A percentile compares a stretch with the other conserved stretches of the same genome.
Conservation (phyloP, 805 yeast species). For the Candida ascalaphidarum region DNA sequence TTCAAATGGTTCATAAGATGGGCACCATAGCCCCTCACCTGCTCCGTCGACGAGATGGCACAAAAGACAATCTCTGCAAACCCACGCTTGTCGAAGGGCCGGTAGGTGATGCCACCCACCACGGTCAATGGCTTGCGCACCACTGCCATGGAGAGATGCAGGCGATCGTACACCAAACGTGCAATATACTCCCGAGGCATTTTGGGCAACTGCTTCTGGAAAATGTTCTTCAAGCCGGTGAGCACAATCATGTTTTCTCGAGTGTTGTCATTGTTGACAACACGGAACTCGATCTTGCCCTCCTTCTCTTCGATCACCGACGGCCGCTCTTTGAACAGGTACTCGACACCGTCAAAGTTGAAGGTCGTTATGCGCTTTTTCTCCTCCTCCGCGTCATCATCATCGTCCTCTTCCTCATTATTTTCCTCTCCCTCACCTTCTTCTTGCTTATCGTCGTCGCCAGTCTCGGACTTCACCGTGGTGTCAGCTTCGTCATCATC, state of each 20-base stretch:
- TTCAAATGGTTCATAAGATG: conserved; percentile 96
- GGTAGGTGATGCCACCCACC: conserved; percentile 94
- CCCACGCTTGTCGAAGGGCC: conserved; percentile 84
- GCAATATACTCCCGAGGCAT: conserved; percentile 98
- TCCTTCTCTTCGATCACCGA: conserved; percentile 91
- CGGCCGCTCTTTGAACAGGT: conserved; percentile 85
- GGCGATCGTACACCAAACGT: conserved; percentile 85
- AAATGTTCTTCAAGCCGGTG: conserved; percentile 92
- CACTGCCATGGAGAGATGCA: conserved; percentile 93
- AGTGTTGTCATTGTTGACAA: conserved; percentile 90
- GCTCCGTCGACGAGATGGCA: conserved; percentile 96
- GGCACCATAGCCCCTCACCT: conserved; percentile 97
- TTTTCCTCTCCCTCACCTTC: conserved; percentile 22
- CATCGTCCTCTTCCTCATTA: conserved; percentile 36
- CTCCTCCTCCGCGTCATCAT: conserved; percentile 36
- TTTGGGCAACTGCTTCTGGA: conserved; percentile 95
- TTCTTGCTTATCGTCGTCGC: conserved; percentile 15
- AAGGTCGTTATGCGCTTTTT: conserved; percentile 38
- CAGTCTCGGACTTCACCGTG: conserved; percentile 3
- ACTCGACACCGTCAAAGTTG: conserved; percentile 68
- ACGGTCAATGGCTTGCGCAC: conserved; percentile 90
- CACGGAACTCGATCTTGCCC: conserved; percentile 89
- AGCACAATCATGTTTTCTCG: conserved; percentile 82
- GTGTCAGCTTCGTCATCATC: conserved; percentile 5
- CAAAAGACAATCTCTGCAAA: conserved; percentile 98